These are phyloP conservation scores for Xerophyta viscosa DNA, from an alignment of 106 monocot species.

Conservation along the genomic window DNA sequence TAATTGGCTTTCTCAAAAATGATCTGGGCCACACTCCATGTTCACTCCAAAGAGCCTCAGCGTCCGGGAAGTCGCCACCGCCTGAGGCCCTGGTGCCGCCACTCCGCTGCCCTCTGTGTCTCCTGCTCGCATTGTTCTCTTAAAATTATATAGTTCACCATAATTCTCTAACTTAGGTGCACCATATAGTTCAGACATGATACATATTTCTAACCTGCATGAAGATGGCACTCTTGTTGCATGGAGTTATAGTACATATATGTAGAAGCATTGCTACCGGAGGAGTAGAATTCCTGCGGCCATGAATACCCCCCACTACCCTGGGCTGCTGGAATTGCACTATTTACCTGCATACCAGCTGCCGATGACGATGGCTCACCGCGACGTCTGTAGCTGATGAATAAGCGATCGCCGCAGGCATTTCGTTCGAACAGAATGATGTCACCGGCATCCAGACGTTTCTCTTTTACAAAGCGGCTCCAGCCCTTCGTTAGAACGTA, in stretches of 20 bases:
- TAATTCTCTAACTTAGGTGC: too few relatives aligned
- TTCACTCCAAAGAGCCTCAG: slow-evolving; percentile 54
- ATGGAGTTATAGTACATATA: slow-evolving; percentile 13
- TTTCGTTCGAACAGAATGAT: slow-evolving; percentile 21
- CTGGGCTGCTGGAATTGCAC: too few relatives aligned
- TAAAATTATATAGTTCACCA: too few relatives aligned
- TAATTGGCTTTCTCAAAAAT: background rate
- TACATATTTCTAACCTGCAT: slow-evolving; percentile 13
- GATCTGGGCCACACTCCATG: slow-evolving; percentile 28
- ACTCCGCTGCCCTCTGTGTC: background rate
- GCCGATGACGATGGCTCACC: background rate
- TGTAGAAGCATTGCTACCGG: background rate
- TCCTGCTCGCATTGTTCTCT: slow-evolving; percentile 4
- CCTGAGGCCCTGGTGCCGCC: background rate
- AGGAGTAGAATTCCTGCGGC: slow-evolving; percentile 6
- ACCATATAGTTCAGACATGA: too few relatives aligned
- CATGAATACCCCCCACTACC: too few relatives aligned
- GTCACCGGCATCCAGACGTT: slow-evolving; percentile 28
- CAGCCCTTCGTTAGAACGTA: slow-evolving; percentile 33
- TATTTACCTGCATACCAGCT: too few relatives aligned
- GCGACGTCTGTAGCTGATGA: slow-evolving; percentile 3
- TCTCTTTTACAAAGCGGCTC: slow-evolving; percentile 32
- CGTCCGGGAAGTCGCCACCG: slow-evolving; percentile 17
- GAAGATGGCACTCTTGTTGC: slow-evolving; percentile 13
- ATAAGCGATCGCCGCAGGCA: slow-evolving; percentile 1